Conservation (phyloP, 768 basidiomycete genomes). For the Tephrocybe sp. region DNA sequence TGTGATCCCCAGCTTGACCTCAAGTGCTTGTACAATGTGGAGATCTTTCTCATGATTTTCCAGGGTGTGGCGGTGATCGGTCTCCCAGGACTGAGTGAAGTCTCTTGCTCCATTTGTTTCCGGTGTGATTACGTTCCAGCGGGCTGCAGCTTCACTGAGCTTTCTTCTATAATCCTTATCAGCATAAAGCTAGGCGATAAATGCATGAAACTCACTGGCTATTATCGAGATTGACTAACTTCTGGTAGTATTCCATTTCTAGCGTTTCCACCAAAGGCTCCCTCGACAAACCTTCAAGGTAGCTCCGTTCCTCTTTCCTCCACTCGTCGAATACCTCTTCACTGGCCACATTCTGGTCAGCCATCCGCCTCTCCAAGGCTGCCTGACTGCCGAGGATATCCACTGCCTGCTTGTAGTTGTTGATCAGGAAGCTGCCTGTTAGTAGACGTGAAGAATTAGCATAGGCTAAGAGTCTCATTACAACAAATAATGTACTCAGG, state of each 20-base stretch:
- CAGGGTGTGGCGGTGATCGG: not conserved
- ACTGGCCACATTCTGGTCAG: not conserved
- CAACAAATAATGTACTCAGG: conserved; percentile 2
- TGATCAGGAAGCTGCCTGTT: conserved; percentile 2
- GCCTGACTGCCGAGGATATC: not conserved
- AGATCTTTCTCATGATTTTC: not conserved
- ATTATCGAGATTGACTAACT: not conserved
- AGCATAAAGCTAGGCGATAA: not conserved
- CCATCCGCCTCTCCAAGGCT: conserved; percentile 1
- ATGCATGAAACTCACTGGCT: not conserved
- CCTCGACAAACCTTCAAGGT: not conserved
- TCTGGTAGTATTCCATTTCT: conserved; percentile 8
- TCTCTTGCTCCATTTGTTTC: not conserved
- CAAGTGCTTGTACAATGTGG: conserved; percentile 7
- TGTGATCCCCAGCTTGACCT: conserved; percentile 13
- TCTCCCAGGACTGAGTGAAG: not conserved
- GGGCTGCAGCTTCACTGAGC: not conserved
- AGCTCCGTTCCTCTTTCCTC: not conserved
- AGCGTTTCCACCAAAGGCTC: conserved; percentile 4
- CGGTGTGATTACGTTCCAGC: not conserved
- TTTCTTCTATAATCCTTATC: not conserved
- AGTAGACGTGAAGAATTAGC: not conserved
- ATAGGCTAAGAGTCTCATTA: not conserved
- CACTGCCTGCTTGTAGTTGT: conserved; percentile 10
- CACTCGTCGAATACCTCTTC: not conserved